Evolutionary conservation across 331 rosid genomes (phyloP), one percentile per base, ranked within the genome.

Genomic region (Dryas integrifolia): DNA sequence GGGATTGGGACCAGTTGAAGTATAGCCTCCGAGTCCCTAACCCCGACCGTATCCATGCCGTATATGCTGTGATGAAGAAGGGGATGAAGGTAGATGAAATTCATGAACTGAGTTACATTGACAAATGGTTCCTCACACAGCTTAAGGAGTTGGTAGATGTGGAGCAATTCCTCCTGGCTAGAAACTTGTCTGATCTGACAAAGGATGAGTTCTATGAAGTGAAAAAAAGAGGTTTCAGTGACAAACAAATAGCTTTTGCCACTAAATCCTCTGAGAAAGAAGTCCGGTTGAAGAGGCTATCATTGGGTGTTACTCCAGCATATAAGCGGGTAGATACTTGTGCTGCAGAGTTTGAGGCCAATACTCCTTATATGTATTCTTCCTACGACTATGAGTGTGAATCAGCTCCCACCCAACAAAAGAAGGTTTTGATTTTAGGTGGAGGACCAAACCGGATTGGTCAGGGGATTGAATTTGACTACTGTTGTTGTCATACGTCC

Each of bases 381-480:
- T 95, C 98, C 50, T 95, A 95, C 85, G 99, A 95, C 85, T 84
- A 83, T 78, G 97, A 95, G 86, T 92, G 99, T 49, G 99, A 95
- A 86, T 89, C 98, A 46, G 90, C 88, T 61, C 99, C 98, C 77
- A 95, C 98, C 30, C 81, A 74, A 55, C 85, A 49, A 47, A 95
- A 87, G 85, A 95, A 95, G 83, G 97, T 95, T 77, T 76, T 95
- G 56, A 95, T 95, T 76, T 84, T 95, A 82, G 99, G 99, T 58
- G 99, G 99, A 70, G 97, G 98, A 58, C 99, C 99, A 15, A 95
- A 95, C 74, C 89, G 99, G 79, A 95, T 95, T 9, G 99, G 99
- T 79, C 99, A 92, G 84, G 99, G 99, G 72, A 95, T 95, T 81
- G 99, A 95, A 85, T 95, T 95, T 86, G 99, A 95, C 85, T 95